Evolutionary conservation across 768 basidiomycete species (phyloP), one percentile per base, ranked within the genome.

Genomic region (Cystofilobasidium bisporidii): DNA sequence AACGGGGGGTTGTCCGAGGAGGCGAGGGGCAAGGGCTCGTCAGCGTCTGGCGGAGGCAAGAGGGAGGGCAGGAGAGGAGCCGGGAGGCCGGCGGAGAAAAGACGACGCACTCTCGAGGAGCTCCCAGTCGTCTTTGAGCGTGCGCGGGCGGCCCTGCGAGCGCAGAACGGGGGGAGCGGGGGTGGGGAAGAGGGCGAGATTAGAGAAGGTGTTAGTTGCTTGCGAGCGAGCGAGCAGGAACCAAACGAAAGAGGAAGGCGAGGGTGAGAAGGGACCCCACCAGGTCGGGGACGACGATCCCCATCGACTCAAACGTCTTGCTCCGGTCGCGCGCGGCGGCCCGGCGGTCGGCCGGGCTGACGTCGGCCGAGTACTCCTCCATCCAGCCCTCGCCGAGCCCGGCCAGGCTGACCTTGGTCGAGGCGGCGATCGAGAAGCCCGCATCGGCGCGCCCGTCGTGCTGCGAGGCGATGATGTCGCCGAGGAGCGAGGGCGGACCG

Each of bases 111-210:
- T 30, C 61, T 68, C 67, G 55, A 68, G 67, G 1, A 68, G 55
- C 11, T 22, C 30, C 67, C 67, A 68, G 24, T 68, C 67, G 32
- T 68, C 67, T 18, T 56, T 22, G 15, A 61, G 32, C 40, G 67
- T 68, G 14, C 67, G 67, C 5, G 61, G 53, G 47, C 61, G 67
- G 36, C 55, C 61, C 66, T 68, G 59, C 20, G 30, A 30, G 36
- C 3, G 26, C 4, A 47, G 43, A 1, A 36, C 15, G 30, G 32
- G 9, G 40, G 4, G 40, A 61, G 26, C n/a, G 40, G 10, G 5
- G 43, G 24, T 36, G 14, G 28, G 32, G 40, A n/a, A 30, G 28
- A 57, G 9, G n/a, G 28, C 11, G 11, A 3, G 22, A 36, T 17
- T 24, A 45, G 22, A n/a, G n/a, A n/a, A n/a, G n/a, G n/a, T n/a